Evolutionary conservation across 1,284 basidiomycete species (phyloP).

Genomic region (Puccinia triticina): DNA sequence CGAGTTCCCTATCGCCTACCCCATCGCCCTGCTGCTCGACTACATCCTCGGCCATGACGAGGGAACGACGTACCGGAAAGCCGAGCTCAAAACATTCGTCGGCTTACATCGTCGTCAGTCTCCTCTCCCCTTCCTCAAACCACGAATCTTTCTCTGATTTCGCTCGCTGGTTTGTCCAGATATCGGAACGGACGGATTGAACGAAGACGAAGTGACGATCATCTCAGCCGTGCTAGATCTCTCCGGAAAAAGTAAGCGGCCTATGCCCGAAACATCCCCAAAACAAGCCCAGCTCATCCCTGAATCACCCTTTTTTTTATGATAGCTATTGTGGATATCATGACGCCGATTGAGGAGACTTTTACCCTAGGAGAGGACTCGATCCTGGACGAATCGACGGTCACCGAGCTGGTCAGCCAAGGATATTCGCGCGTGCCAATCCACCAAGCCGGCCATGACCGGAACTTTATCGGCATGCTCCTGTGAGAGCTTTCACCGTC

Average conservation of each 20-base stretch:
- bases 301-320: slow-evolving; percentile 1
- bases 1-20: slow-evolving; percentile 63
- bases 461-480: slow-evolving; percentile 82
- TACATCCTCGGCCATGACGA: slow-evolving; percentile 63
- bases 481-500: slow-evolving; percentile 61
- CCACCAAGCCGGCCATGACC: slow-evolving; percentile 73
- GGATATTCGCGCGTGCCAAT: slow-evolving; percentile 95
- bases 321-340: slow-evolving; percentile 58
- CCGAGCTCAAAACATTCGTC: slow-evolving; percentile 61
- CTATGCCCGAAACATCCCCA: neutral
- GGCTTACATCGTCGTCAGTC: slow-evolving; percentile 60
- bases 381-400: slow-evolving; percentile 61
- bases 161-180: slow-evolving; percentile 23
- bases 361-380: slow-evolving; percentile 62
- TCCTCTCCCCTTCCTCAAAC: neutral
- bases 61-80: slow-evolving; percentile 61
- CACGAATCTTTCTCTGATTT: neutral
- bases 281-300: neutral
- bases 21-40: slow-evolving; percentile 62
- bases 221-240: slow-evolving; percentile 51
- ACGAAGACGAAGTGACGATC: slow-evolving; percentile 61
- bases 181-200: slow-evolving; percentile 59
- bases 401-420: slow-evolving; percentile 58
- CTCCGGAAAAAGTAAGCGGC: slow-evolving; percentile 37
- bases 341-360: slow-evolving; percentile 63